Evolutionary conservation across 148 eudicot species (phyloP).

Genomic region (Chenopodium berlandieri): DNA sequence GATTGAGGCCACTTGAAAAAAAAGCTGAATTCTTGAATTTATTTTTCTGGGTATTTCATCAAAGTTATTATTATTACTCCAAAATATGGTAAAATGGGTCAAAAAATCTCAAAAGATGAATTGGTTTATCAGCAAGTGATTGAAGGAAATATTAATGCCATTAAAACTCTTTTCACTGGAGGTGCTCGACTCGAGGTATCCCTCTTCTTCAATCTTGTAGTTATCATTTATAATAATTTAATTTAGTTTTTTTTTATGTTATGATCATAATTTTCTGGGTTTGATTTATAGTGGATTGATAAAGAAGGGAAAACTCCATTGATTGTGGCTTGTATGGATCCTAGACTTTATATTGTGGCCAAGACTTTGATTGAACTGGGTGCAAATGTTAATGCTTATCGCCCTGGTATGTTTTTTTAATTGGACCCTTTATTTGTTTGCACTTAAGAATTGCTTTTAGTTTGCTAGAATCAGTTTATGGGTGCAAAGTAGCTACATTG

Average conservation of each 20-base stretch:
- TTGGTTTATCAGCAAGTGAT: slow-evolving; percentile 42
- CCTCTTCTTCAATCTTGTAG: neutral
- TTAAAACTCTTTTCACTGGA: slow-evolving; percentile 47
- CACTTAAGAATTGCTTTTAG: neutral
- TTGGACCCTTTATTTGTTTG: neutral
- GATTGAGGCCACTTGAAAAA: neutral
- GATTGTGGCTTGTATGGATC: slow-evolving; percentile 52
- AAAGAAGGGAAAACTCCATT: slow-evolving; percentile 67
- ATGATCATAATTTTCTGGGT: slow-evolving; percentile 4
- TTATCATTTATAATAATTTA: neutral
- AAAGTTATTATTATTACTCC: neutral
- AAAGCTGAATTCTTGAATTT: neutral
- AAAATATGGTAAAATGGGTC: slow-evolving; percentile 42
- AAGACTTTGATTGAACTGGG: slow-evolving; percentile 56
- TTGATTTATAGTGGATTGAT: slow-evolving; percentile 48
- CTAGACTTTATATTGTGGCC: slow-evolving; percentile 41
- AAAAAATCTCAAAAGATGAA: slow-evolving; percentile 53
- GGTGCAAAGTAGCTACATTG: neutral
- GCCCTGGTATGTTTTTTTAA: slow-evolving; percentile 41
- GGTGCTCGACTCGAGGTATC: slow-evolving; percentile 63
- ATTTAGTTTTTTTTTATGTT: neutral
- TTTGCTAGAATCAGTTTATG: neutral
- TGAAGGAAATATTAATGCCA: slow-evolving; percentile 43
- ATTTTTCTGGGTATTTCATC: slow-evolving; percentile 15
- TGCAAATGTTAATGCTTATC: slow-evolving; percentile 56